phyloP scores from a whole-genome alignment of 1,139 yeast species.

The Suhomyces yuchorum region DNA sequence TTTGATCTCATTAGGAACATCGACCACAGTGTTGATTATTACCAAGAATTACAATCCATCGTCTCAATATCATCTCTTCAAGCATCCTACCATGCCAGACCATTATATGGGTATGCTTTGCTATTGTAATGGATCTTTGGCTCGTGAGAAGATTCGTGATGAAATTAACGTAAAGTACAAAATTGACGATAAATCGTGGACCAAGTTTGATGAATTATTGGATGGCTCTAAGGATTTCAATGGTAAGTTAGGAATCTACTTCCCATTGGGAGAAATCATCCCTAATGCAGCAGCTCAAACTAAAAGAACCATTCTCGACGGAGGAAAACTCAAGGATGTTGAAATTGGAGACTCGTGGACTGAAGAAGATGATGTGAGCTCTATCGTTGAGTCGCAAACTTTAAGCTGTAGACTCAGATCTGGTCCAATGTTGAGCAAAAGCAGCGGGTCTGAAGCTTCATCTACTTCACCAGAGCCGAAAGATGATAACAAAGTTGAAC shows the following conservation, averaged over 20 bases:
- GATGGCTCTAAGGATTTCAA: slow-evolving; percentile 39
- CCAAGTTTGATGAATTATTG: slow-evolving; percentile 60
- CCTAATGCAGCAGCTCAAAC: slow-evolving; percentile 73
- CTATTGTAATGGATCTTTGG: slow-evolving; percentile 88
- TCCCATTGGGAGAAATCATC: slow-evolving; percentile 86
- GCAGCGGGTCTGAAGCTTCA: slow-evolving; percentile 5
- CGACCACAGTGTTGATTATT: slow-evolving; percentile 81
- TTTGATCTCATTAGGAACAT: slow-evolving; percentile 82
- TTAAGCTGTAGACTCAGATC: slow-evolving; percentile 79
- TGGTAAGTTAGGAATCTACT: slow-evolving; percentile 71
- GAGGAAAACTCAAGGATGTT: slow-evolving; percentile 27
- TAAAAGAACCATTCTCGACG: slow-evolving; percentile 45
- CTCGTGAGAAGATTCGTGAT: slow-evolving; percentile 77
- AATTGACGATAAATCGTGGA: slow-evolving; percentile 53
- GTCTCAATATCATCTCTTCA: slow-evolving; percentile 79
- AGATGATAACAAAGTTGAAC: slow-evolving; percentile 3
- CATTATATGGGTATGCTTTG: slow-evolving; percentile 95
- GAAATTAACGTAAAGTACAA: slow-evolving; percentile 52
- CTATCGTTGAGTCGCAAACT: slow-evolving; percentile 86
- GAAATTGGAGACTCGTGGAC: slow-evolving; percentile 37
- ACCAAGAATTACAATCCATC: slow-evolving; percentile 81
- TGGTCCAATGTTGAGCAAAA: slow-evolving; percentile 60
- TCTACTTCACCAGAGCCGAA: slow-evolving; percentile 10
- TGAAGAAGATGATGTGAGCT: slow-evolving; percentile 65
- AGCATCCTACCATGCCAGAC: slow-evolving; percentile 77